Evolutionary conservation across 352 stramenopile species (phyloP).

Genomic region (Pythium brachiatum): DNA sequence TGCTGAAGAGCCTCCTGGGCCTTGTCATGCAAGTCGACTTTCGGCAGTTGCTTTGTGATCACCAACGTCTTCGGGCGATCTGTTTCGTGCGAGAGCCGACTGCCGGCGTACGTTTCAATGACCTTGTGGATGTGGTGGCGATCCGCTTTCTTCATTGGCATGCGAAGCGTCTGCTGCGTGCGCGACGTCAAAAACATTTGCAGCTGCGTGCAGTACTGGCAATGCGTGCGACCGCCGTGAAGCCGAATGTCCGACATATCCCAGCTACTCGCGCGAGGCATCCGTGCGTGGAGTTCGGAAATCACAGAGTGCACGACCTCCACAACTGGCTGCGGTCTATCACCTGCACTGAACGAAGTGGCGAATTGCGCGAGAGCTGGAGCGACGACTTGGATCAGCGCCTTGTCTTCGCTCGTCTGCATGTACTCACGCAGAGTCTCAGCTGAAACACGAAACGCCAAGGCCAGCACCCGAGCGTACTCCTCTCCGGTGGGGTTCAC

Average conservation of each 20-base stretch:
- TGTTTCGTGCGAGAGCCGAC: slow-evolving; percentile 6
- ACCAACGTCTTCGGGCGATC: slow-evolving; percentile 18
- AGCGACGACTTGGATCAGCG: slow-evolving; percentile 9
- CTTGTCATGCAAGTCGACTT: slow-evolving; percentile 14
- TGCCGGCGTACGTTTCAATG: slow-evolving; percentile 16
- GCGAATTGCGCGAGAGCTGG: slow-evolving; percentile 13
- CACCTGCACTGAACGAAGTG: not conserved
- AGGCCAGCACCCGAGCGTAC: slow-evolving; percentile 7
- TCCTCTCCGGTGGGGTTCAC: slow-evolving; percentile 3
- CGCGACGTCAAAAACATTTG: slow-evolving; percentile 16
- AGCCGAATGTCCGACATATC: slow-evolving; percentile 10
- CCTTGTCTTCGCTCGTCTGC: slow-evolving; percentile 1
- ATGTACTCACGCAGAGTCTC: slow-evolving; percentile 15
- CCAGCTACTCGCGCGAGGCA: slow-evolving; percentile 9
- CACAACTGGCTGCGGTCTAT: not conserved
- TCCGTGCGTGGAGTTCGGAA: slow-evolving; percentile 3
- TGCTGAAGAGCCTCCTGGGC: slow-evolving; percentile 3
- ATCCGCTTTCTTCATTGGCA: slow-evolving; percentile 10
- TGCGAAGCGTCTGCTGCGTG: slow-evolving; percentile 9
- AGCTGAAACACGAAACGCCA: slow-evolving; percentile 2
- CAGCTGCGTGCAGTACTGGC: slow-evolving; percentile 13
- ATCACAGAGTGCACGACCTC: slow-evolving; percentile 4
- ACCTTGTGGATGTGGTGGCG: slow-evolving; percentile 19
- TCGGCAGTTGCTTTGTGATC: slow-evolving; percentile 15
- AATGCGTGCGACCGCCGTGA: slow-evolving; percentile 11